Percentiles rank a stretch among this genome's conserved stretches.
Conservation (phyloP, 495 filamentous ascomycete genomes). For the Neohortaea acidophila region DNA sequence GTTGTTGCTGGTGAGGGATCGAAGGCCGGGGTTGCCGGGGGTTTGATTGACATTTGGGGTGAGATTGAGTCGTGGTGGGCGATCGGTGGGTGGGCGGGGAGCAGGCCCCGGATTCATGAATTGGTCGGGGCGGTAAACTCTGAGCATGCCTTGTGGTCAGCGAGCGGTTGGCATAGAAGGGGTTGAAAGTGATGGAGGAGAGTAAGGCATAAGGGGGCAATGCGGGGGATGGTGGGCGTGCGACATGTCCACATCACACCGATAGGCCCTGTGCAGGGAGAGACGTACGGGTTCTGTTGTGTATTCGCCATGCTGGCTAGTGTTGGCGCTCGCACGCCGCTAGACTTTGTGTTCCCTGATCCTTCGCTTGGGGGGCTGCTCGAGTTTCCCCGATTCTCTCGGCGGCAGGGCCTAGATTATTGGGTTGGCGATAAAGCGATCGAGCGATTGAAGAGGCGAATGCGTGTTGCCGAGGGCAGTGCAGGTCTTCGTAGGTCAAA, state of each 20-base stretch:
- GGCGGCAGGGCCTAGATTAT: no score
- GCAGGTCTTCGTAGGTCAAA: no score
- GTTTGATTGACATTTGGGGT: slow-evolving; percentile 53
- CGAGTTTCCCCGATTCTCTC: no score
- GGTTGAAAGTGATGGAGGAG: no score
- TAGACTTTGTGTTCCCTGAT: neutral
- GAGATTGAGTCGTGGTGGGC: slow-evolving; percentile 60
- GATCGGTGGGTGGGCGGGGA: slow-evolving; percentile 73
- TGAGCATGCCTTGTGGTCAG: slow-evolving; percentile 9
- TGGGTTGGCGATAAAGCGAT: no score
- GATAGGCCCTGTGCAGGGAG: neutral
- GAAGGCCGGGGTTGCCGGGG: slow-evolving; percentile 42
- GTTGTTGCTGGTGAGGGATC: neutral
- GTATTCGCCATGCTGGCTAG: neutral
- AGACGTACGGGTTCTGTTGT: slow-evolving; percentile 7
- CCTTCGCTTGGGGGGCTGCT: no score
- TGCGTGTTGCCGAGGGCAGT: no score
- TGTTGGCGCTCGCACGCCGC: slow-evolving; percentile 2
- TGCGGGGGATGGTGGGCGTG: neutral
- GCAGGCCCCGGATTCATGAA: slow-evolving; percentile 98
- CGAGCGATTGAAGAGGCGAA: no score
- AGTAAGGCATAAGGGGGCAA: neutral
- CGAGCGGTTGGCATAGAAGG: neutral
- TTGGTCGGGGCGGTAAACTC: slow-evolving; percentile 31
- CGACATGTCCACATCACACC: neutral